Base-by-base conservation (phyloP, 257 asterid genomes). In the Fraxinus quadrangulata region DNA sequence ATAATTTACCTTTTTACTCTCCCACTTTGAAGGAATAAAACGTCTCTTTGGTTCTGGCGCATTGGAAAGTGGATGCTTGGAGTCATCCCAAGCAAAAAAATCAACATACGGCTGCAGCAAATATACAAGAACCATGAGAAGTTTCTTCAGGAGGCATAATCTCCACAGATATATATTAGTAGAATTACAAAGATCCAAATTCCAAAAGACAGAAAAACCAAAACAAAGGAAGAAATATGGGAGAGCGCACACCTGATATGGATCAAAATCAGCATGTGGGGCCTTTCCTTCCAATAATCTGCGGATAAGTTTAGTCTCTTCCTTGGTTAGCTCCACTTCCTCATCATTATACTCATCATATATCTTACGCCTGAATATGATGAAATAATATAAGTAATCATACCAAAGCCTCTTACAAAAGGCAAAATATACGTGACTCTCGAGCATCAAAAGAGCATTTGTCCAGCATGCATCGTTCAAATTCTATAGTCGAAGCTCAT, bases 1-100 rank as follows among this genome's bases (percentile, higher is more conserved):
- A 61, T 61, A 17, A 72, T 71, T 47, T 76, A 96, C 99, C 99
- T 39, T 83, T 86, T 84, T 92, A 84, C 91, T 88, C 88, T 96
- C 99, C 97, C 91, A 92, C 86, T 90, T 93, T 54, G 99, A 96
- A 72, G 94, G 97, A 84, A 87, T 88, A 87, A 96, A 96, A 73
- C 99, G 99, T 33, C 99, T 89, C 89, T 96, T 96, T 65, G 99
- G 99, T 87, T 96, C 99, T 9, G 99, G 98, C 16, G 96, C 97
- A 86, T 87, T 89, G 40, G 97, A 92, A 68, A 96, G 85, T 39
- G 99, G 98, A 82, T 93, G 98, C 72, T 87, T 89, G 13, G 97
- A 89, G 37, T 84, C 90, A 72, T 92, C 97, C 91, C 93, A 86
- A 59, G 77, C 72, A 78, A 96, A 91, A 94, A 93, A 96, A 83